Evolutionary conservation across 805 yeast genomes (phyloP).

Genomic region (Barnettozyma vustinii): DNA sequence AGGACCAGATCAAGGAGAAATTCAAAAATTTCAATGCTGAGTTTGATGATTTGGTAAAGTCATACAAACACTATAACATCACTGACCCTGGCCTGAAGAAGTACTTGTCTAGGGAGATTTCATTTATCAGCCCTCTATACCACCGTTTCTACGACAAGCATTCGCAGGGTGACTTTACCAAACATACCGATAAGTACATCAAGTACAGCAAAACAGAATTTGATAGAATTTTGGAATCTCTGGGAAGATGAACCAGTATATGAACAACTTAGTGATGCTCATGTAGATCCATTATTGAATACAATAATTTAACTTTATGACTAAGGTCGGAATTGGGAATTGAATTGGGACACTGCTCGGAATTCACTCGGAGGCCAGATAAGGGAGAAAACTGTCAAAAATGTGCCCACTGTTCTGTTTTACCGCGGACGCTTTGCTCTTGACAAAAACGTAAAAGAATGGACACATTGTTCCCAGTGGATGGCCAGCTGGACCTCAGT

Average conservation of each 20-base stretch:
- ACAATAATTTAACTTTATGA: too few relatives aligned
- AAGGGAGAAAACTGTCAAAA: neutral
- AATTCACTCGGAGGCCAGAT: neutral
- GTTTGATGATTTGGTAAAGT: conserved; percentile 70
- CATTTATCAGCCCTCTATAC: conserved; percentile 77
- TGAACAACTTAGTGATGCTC: neutral
- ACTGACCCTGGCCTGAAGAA: conserved; percentile 62
- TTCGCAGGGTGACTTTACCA: conserved; percentile 62
- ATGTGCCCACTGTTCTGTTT: neutral
- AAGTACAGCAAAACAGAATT: conserved; percentile 51
- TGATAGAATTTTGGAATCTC: conserved; percentile 32
- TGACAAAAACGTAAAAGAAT: conserved; percentile 7
- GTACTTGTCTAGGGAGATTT: conserved; percentile 62
- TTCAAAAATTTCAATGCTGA: conserved; percentile 76
- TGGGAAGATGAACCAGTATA: conserved; percentile 16
- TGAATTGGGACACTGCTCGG: too few relatives aligned
- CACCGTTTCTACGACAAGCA: conserved; percentile 80
- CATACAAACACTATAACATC: conserved; percentile 59
- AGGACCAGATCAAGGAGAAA: conserved; percentile 78
- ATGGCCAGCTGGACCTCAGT: conserved; percentile 44
- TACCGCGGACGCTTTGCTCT: neutral
- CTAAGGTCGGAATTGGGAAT: neutral
- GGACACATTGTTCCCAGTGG: conserved; percentile 43
- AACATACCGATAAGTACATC: conserved; percentile 64
- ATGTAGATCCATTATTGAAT: too few relatives aligned